Percentiles rank a stretch among this genome's conserved stretches.
These are phyloP conservation scores for Laburnicola sp. DNA, from an alignment of 2,329 filamentous ascomycete species.

Conservation along the genomic window DNA sequence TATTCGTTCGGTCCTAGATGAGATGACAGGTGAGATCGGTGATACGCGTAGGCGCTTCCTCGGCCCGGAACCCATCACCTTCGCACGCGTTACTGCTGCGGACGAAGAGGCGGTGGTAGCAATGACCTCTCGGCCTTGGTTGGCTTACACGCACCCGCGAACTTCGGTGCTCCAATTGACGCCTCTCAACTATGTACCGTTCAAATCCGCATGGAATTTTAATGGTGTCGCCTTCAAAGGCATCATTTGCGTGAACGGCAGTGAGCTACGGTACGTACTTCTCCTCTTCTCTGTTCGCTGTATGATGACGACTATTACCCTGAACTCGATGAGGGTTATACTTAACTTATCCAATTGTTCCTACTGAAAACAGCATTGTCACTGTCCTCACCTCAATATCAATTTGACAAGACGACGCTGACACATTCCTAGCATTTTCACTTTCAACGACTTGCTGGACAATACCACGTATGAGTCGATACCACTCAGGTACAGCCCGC, in stretches of 20 bases:
- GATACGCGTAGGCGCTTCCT: constrained; percentile 94
- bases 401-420: constrained; percentile 4
- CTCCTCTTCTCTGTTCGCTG: constrained; percentile 25
- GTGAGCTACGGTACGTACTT: constrained; percentile 74
- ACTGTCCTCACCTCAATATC: neutral
- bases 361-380: constrained; percentile 70
- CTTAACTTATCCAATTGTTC: constrained; percentile 82
- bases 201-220: constrained; percentile 96
- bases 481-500: constrained; percentile 85
- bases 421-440: constrained; percentile 70
- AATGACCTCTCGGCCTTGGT: constrained; percentile 91
- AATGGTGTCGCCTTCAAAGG: constrained; percentile 94
- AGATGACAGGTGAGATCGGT: constrained; percentile 91
- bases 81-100: constrained; percentile 89
- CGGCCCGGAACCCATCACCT: constrained; percentile 83
- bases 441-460: constrained; percentile 81
- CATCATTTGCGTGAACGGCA: constrained; percentile 89
- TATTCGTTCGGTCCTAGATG: constrained; percentile 89
- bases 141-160: constrained; percentile 88
- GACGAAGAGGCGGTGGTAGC: constrained; percentile 83
- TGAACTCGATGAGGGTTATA: constrained; percentile 53
- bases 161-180: constrained; percentile 90
- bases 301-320: constrained; percentile 67
- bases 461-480: constrained; percentile 87
- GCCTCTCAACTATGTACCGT: constrained; percentile 80